phyloP scores from a whole-genome alignment of 2,329 filamentous ascomycete species.

The Colletotrichum salicis region DNA sequence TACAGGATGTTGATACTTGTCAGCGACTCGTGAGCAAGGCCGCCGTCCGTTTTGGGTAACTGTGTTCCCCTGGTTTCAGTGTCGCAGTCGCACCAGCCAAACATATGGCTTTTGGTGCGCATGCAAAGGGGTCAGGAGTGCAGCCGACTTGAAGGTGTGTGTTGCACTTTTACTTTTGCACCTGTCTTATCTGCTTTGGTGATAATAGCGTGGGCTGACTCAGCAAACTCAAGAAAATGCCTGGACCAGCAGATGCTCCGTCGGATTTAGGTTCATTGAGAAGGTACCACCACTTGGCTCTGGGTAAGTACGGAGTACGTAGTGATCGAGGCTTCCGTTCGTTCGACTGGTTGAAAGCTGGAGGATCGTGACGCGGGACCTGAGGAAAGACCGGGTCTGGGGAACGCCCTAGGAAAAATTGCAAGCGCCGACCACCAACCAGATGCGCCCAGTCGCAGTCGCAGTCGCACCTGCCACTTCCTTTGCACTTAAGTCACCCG shows the following conservation, averaged over 20 bases:
- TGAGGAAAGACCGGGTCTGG: neutral
- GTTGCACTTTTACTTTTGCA: constrained; percentile 19
- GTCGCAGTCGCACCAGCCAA: constrained; percentile 10
- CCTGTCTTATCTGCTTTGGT: neutral
- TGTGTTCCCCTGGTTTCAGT: constrained; percentile 21
- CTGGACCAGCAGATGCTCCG: neutral
- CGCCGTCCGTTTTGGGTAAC: neutral
- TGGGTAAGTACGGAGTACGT: neutral
- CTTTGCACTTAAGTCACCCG: neutral
- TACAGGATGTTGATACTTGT: neutral
- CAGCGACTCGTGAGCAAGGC: neutral
- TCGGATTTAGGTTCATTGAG: neutral
- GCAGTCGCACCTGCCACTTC: neutral
- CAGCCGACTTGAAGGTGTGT: constrained; percentile 4
- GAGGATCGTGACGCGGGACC: neutral
- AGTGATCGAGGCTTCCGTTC: neutral
- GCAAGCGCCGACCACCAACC: constrained; percentile 20
- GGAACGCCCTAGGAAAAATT: constrained; percentile 7
- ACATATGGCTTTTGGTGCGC: neutral
- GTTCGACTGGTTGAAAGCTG: neutral
- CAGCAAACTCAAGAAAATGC: neutral
- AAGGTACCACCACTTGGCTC: no score
- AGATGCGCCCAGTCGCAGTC: neutral
- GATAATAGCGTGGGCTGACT: neutral
- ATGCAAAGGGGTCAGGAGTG: constrained; percentile 20